phyloP scores from a whole-genome alignment of 371 early-diverging fungal species.

The Mortierella sp. region DNA sequence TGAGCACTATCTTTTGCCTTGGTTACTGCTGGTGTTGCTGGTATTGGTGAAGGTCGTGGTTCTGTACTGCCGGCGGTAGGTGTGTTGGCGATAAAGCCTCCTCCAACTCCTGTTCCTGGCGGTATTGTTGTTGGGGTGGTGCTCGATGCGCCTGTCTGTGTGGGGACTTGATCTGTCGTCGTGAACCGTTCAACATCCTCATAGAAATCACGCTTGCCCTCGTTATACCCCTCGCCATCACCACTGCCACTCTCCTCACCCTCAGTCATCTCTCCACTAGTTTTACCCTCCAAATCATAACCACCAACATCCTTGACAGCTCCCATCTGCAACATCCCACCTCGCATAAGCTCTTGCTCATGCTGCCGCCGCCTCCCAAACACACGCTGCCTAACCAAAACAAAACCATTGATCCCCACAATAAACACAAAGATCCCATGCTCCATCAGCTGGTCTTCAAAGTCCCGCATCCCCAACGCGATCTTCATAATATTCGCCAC shows the following conservation, averaged over 20 bases:
- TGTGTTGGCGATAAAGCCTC: background rate
- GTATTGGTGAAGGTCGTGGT: background rate
- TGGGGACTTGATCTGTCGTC: slow-evolving; percentile 1
- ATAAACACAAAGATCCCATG: slow-evolving; percentile 68
- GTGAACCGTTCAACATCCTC: background rate
- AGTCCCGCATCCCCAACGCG: slow-evolving; percentile 61
- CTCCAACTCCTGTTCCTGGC: background rate
- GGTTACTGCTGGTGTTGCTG: background rate
- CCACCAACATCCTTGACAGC: background rate
- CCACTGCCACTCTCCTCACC: background rate
- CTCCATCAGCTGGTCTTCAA: slow-evolving; percentile 57
- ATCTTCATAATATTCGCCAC: slow-evolving; percentile 58
- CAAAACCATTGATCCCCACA: slow-evolving; percentile 65
- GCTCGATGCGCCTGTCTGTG: background rate
- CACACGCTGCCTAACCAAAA: slow-evolving; percentile 67
- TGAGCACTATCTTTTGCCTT: background rate
- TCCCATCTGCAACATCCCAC: slow-evolving; percentile 24
- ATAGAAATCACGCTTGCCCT: background rate
- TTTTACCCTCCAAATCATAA: background rate
- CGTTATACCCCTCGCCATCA: background rate
- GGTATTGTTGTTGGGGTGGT: too few relatives aligned
- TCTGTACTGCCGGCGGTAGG: background rate
- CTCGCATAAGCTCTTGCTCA: slow-evolving; percentile 57
- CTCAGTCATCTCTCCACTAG: background rate
- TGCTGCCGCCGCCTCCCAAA: slow-evolving; percentile 40